Base-by-base conservation (phyloP, 1,284 basidiomycete genomes). In the Anthracocystis setariae region DNA sequence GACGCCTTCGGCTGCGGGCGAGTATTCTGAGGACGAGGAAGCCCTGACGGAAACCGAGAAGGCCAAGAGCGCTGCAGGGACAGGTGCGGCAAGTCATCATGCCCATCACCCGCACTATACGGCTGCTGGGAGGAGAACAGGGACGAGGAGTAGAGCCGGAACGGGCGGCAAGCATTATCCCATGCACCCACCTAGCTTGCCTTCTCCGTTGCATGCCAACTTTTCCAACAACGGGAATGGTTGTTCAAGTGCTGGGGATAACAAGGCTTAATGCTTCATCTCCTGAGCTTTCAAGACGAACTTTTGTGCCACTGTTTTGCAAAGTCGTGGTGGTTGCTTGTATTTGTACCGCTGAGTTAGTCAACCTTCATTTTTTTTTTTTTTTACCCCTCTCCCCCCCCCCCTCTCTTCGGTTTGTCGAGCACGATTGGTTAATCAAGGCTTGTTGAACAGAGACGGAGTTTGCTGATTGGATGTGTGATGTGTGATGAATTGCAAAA, bases 31-130 rank as follows among this genome's bases (percentile, higher is more conserved):
- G 23, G 69, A 72, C 9, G 69, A 72, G 21, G 56, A 72, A 37
- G 55, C 54, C 10, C 38, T 71, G 29, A 72, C 69, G 18, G 69
- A 72, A 55, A 72, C 63, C 9, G 69, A 72, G 21, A 64, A 61
- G 46, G 47, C 52, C 13, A 57, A 57, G 45, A 56, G 48, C 10
- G 51, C 60, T 15, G 32, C 51, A 0, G 9, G 58, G 45, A 56
- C 49, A 21, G 43, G 54, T 38, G 29, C 21, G 10, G 39, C 60
- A 46, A 13, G 29, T 40, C 48, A 46, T 23, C 55, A 47, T 20
- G 43, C 49, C 8, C 44, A 46, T 3, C 47, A 54, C 13, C 51
- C 38, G 9, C 42, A 35, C 20, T 52, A 60, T 10, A 44, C 54
- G 15, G 27, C 32, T 12, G 27, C 32, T 10, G 59, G 46, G 4